phyloP scores from a whole-genome alignment of 129 eudicot species.

The Lactuca saligna region DNA sequence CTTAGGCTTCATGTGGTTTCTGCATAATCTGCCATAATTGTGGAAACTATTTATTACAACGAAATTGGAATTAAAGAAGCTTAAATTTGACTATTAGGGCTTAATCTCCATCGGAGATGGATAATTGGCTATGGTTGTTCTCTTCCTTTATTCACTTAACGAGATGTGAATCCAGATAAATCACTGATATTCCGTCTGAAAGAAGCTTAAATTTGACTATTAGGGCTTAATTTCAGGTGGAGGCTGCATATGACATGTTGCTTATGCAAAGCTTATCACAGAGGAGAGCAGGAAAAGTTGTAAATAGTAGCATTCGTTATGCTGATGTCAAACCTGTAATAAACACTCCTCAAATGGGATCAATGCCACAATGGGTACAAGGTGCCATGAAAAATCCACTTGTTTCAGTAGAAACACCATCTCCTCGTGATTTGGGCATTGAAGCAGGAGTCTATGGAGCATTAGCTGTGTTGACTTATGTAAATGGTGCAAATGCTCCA shows the following conservation, averaged over 20 bases:
- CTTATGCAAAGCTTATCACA: slow-evolving; percentile 95
- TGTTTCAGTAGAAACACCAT: slow-evolving; percentile 68
- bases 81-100: slow-evolving; percentile 11
- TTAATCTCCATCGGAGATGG: slow-evolving; percentile 2
- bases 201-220: too few relatives aligned
- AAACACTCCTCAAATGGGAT: slow-evolving; percentile 51
- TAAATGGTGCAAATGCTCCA: slow-evolving; percentile 74
- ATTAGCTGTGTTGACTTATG: slow-evolving; percentile 78
- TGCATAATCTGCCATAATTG: slow-evolving; percentile 5
- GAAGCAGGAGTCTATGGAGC: slow-evolving; percentile 98
- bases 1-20: background rate
- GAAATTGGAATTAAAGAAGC: background rate
- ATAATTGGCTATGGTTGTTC: background rate
- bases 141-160: background rate
- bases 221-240: slow-evolving; percentile 49
- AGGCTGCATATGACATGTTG: slow-evolving; percentile 96
- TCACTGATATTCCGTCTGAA: too few relatives aligned
- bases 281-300: slow-evolving; percentile 94
- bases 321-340: slow-evolving; percentile 92
- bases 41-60: background rate
- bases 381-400: slow-evolving; percentile 52
- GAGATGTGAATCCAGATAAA: too few relatives aligned
- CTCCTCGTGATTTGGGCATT: slow-evolving; percentile 72
- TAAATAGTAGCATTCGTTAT: slow-evolving; percentile 68
- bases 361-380: slow-evolving; percentile 92